These are phyloP conservation scores for Pochonia chlamydosporia DNA, from an alignment of 2,329 filamentous ascomycete species.

Conservation along the genomic window DNA sequence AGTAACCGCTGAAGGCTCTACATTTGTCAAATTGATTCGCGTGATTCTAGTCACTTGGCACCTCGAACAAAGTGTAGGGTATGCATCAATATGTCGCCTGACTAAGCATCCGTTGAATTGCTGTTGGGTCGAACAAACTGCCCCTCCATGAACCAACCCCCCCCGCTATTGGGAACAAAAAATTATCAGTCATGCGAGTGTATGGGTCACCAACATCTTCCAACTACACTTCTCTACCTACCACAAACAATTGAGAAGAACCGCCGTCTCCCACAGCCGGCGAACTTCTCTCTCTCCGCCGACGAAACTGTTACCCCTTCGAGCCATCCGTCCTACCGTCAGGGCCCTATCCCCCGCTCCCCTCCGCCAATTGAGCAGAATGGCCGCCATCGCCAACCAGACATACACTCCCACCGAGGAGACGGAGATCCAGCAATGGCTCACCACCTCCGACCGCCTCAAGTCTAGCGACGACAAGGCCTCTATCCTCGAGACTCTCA, in stretches of 20 bases:
- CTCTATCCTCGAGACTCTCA: conserved; percentile 70
- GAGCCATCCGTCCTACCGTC: conserved; percentile 24
- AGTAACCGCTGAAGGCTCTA: no score
- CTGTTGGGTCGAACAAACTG: no score
- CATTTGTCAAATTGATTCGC: no score
- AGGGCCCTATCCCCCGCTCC: conserved; percentile 30
- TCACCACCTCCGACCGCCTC: conserved; percentile 69
- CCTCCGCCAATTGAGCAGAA: conserved; percentile 37
- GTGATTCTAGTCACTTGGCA: no score
- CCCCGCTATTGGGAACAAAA: not conserved
- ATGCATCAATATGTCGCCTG: no score
- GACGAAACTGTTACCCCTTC: conserved; percentile 41
- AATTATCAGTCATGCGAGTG: not conserved
- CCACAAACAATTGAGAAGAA: conserved; percentile 7
- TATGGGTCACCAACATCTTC: not conserved
- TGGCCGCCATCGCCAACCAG: conserved; percentile 60
- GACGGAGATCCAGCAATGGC: conserved; percentile 85
- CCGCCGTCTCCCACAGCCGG: not conserved
- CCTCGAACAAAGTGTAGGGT: no score
- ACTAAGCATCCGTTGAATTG: conserved; percentile 1
- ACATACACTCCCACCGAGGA: conserved; percentile 75
- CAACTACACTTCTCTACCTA: not conserved
- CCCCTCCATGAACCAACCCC: not conserved
- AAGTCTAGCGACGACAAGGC: conserved; percentile 50
- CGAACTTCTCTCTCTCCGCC: conserved; percentile 1